phyloP scores from a whole-genome alignment of 495 filamentous ascomycete species.

The Podospora fimiseda region DNA sequence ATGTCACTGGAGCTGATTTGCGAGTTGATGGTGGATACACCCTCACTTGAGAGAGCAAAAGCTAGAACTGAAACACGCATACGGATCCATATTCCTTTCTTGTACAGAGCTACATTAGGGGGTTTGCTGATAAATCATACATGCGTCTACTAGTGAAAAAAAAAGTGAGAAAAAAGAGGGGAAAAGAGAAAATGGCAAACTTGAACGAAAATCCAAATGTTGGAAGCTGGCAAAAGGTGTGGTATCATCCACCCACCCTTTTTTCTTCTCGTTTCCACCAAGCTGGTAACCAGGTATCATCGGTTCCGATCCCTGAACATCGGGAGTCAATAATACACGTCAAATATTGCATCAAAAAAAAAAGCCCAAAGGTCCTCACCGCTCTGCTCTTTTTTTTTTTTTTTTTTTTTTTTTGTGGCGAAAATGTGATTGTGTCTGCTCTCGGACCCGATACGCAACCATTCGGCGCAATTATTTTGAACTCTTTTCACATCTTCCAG shows the following conservation, averaged over 20 bases:
- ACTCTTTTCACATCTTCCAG: too few species aligned
- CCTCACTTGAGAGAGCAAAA: constrained; percentile 43
- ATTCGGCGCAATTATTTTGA: too few species aligned
- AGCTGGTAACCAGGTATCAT: background rate
- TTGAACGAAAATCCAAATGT: background rate
- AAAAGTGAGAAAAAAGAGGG: background rate
- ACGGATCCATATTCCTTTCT: too few species aligned
- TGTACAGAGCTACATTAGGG: background rate
- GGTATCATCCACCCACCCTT: background rate
- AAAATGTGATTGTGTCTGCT: too few species aligned
- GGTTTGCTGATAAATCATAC: too few species aligned
- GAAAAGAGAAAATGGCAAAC: background rate
- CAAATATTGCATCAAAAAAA: background rate
- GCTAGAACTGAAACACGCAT: background rate
- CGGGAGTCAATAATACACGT: background rate
- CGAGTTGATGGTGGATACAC: constrained; percentile 92
- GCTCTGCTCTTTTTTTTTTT: too few species aligned
- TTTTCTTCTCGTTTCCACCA: background rate
- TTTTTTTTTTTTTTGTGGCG: background rate
- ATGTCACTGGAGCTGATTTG: constrained; percentile 86
- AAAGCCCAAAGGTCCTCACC: background rate
- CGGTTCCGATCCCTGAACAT: background rate
- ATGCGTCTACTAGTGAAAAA: too few species aligned
- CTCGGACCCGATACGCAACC: too few species aligned
- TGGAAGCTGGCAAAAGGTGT: background rate